These are phyloP conservation scores for Suillus placidus DNA, from an alignment of 768 basidiomycete species.

Conservation along the genomic window DNA sequence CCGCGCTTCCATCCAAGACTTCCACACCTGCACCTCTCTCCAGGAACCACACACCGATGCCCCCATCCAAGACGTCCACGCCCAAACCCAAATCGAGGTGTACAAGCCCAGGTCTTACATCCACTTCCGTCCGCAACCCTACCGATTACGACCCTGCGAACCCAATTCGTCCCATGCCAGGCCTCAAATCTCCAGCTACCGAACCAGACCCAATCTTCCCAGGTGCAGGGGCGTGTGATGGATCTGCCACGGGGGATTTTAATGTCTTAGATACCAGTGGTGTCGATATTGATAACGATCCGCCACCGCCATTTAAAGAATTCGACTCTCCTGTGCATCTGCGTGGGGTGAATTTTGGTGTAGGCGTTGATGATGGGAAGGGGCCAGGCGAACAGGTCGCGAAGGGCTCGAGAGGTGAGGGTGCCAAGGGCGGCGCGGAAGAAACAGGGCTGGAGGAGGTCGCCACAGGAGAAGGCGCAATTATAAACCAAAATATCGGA, in stretches of 20 bases:
- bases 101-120: not conserved
- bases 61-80: not conserved
- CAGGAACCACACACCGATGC: not conserved
- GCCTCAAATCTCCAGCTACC: constrained; percentile 3
- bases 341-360: not conserved
- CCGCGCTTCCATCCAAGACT: not conserved
- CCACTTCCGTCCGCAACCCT: constrained; percentile 8
- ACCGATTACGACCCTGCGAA: constrained; percentile 5
- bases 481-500: not conserved
- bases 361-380: not conserved
- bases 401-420: not conserved
- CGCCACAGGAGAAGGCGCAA: not conserved
- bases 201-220: not conserved
- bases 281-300: not conserved
- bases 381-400: not conserved
- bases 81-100: not conserved
- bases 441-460: not conserved
- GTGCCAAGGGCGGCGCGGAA: not conserved
- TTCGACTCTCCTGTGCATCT: constrained; percentile 5
- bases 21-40: not conserved
- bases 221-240: not conserved
- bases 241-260: constrained; percentile 12
- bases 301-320: constrained; percentile 12
- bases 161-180: constrained; percentile 5
- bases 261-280: constrained; percentile 10